Evolutionary conservation across 2,329 filamentous ascomycete genomes (phyloP), one percentile per base, ranked within the genome.

Genomic region (Tolypocladium nubicola): DNA sequence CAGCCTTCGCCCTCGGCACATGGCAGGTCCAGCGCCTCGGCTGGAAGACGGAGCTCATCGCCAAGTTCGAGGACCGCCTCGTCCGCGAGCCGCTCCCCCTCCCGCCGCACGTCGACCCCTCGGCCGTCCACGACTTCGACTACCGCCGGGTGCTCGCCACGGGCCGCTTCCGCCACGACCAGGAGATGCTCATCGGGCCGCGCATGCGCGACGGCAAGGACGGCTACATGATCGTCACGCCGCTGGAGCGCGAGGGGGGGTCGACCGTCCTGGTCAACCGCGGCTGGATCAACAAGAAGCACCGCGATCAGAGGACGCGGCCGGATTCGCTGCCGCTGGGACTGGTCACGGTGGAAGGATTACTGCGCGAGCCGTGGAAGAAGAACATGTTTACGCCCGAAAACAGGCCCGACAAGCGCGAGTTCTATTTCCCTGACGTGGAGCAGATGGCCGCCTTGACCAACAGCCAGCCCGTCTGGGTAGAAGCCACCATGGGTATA

Each of bases 381-480:
- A 96, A 93, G 80, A 99, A 99, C 71, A 88, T 92, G 82, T 99
- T 99, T 71, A 99, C 94, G 57, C 94, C 94, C 0, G 85, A 88
- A 0, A 99, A 99, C 66, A 79, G 84, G 64, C 93, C 93, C 0
- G 86, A 92, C 64, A 85, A 85, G 68, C 84, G 87, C 59, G 86
- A 91, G 71, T 99, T 95, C 70, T 96, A 96, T 74, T 99, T 99
- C 68, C 93, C 94, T 0, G 93, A 96, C 72, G 90, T 99, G 30
- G 73, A 81, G 65, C 84, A 97, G 78, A 99, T 99, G 94, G 94
- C 94, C 1, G 79, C 77, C 60, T 73, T 90, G 69, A 86, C 85
- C 30, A 90, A 89, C 1, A 92, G 88, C 66, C 90, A 97, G 73
- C 80, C 90, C 0, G 88, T 99, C 43, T 97, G 92, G 92, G 81